phyloP scores from a whole-genome alignment of 164 flowering plant species.

The Piper longum region DNA sequence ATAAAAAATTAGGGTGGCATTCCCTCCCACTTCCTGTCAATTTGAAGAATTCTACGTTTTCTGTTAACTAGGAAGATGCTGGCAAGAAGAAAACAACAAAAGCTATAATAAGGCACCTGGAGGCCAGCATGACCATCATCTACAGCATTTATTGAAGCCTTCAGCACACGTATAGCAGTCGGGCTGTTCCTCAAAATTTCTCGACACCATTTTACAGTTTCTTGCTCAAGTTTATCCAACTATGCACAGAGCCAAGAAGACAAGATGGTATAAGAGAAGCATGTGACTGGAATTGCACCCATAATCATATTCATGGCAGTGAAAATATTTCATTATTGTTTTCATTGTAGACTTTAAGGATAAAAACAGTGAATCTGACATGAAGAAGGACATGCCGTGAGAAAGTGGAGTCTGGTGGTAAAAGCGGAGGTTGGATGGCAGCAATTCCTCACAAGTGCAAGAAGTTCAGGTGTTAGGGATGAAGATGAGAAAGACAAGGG shows the following conservation, averaged over 20 bases:
- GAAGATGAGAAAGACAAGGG: too few species aligned
- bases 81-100: not conserved
- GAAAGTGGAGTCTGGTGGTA: too few species aligned
- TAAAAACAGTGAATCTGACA: too few species aligned
- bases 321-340: too few species aligned
- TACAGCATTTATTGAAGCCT: constrained; percentile 83
- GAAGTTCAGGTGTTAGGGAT: too few species aligned
- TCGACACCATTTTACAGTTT: constrained; percentile 88
- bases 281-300: too few species aligned
- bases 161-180: constrained; percentile 75
- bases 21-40: constrained; percentile 56
- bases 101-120: constrained; percentile 35
- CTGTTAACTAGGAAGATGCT: not conserved
- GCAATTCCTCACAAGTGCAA: too few species aligned
- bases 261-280: not conserved
- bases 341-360: too few species aligned
- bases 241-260: constrained; percentile 8
- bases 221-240: constrained; percentile 69
- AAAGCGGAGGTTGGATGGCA: too few species aligned
- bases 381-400: too few species aligned
- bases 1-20: constrained; percentile 80
- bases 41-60: not conserved
- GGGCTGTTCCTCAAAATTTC: constrained; percentile 90
- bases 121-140: constrained; percentile 99
- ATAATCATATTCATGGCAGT: too few species aligned